Evolutionary conservation across 2,329 filamentous ascomycete species (phyloP).

Genomic region (Didymella keratinophila): DNA sequence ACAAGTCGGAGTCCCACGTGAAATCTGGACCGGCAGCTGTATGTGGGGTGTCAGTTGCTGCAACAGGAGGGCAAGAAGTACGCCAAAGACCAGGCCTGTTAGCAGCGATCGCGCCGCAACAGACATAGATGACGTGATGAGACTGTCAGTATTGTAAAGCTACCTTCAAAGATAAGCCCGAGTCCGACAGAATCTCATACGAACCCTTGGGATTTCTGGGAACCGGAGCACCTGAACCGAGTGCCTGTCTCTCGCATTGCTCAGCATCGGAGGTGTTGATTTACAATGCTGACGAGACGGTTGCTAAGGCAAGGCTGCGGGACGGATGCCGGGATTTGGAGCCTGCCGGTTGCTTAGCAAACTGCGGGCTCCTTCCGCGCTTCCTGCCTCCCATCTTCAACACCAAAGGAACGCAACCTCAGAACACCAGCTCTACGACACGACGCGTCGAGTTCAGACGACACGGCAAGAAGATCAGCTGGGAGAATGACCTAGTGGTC

Average conservation of each 20-base stretch:
- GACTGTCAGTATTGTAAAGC: conserved; percentile 13
- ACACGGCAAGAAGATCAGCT: background rate
- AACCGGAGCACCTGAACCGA: background rate
- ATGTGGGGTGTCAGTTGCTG: conserved; percentile 30
- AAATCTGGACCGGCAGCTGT: conserved; percentile 28
- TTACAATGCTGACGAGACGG: conserved; percentile 12
- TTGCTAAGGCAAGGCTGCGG: conserved; percentile 10
- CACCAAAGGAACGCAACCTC: too few species aligned
- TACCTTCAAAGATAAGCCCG: background rate
- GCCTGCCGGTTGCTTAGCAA: conserved; percentile 15
- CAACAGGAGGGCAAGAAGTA: conserved; percentile 39
- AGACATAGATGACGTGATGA: conserved; percentile 29
- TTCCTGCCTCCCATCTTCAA: too few species aligned
- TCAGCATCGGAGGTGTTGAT: conserved; percentile 8
- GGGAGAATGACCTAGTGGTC: too few species aligned
- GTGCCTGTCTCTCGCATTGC: conserved; percentile 7
- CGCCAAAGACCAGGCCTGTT: conserved; percentile 35
- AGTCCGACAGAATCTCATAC: background rate
- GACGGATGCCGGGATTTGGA: conserved; percentile 9
- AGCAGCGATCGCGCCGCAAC: conserved; percentile 30
- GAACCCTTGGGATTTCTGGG: background rate
- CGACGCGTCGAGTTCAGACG: background rate
- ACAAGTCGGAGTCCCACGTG: conserved; percentile 12
- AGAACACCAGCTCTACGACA: background rate
- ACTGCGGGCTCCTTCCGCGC: conserved; percentile 13